Percentiles rank a stretch among this genome's conserved stretches.
These are phyloP conservation scores for Termitomyces sp. DNA, from an alignment of 768 basidiomycete species.

Conservation along the genomic window DNA sequence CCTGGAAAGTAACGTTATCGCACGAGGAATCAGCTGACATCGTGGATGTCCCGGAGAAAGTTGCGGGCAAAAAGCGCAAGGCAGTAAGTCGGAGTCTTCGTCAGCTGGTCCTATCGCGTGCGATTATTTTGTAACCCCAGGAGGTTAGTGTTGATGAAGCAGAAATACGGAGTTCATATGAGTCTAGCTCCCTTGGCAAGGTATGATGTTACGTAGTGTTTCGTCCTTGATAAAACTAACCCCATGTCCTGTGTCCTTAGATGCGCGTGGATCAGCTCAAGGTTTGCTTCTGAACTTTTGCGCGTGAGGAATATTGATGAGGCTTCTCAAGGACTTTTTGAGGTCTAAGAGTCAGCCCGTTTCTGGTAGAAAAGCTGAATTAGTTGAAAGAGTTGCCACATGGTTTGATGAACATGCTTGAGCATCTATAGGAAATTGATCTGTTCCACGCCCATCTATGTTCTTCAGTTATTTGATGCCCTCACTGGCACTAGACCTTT, in stretches of 20 bases:
- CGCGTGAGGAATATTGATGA: slow-evolving; percentile 1
- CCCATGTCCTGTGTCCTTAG: slow-evolving; percentile 29
- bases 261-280: slow-evolving; percentile 76
- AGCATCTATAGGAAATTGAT: neutral
- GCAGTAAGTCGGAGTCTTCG: slow-evolving; percentile 41
- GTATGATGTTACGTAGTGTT: slow-evolving; percentile 31
- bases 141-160: slow-evolving; percentile 63
- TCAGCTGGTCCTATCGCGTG: slow-evolving; percentile 4
- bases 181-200: slow-evolving; percentile 58
- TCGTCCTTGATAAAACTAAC: slow-evolving; percentile 7
- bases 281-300: slow-evolving; percentile 32
- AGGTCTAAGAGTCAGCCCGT: slow-evolving; percentile 56
- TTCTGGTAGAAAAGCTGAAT: slow-evolving; percentile 70
- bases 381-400: slow-evolving; percentile 59
- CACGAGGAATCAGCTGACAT: slow-evolving; percentile 61
- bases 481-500: neutral
- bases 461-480: neutral
- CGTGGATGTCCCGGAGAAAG: slow-evolving; percentile 32
- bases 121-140: slow-evolving; percentile 25
- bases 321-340: slow-evolving; percentile 55
- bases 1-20: slow-evolving; percentile 63
- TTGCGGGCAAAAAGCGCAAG: slow-evolving; percentile 61
- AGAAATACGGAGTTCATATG: slow-evolving; percentile 66
- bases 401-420: slow-evolving; percentile 47
- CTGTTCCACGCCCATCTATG: neutral